Conservation (phyloP, 2,329 filamentous ascomycete genomes). For the Botrytis sinoallii region DNA sequence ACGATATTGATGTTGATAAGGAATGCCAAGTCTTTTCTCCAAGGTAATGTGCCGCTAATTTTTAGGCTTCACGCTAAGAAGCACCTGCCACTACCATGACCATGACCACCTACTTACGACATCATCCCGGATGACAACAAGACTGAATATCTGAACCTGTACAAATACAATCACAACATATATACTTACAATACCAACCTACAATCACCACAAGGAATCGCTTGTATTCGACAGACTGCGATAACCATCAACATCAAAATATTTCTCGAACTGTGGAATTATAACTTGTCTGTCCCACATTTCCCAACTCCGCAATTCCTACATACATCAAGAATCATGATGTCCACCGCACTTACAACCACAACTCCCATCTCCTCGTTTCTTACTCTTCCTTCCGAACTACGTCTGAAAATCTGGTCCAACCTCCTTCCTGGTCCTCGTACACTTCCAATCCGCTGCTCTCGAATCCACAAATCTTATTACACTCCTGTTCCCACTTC, state of each 20-base stretch:
- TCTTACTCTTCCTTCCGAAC: conserved; percentile 17
- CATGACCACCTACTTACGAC: neutral
- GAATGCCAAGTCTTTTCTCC: neutral
- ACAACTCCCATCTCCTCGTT: conserved; percentile 10
- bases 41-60: neutral
- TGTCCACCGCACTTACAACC: conserved; percentile 2
- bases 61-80: neutral
- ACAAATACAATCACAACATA: neutral
- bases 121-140: conserved; percentile 9
- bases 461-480: conserved; percentile 15
- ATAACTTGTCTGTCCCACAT: neutral
- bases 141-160: neutral
- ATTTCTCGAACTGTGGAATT: neutral
- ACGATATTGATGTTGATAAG: neutral
- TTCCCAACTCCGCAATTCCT: neutral
- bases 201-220: neutral
- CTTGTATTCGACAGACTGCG: neutral
- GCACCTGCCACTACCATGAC: neutral
- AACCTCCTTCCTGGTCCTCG: conserved; percentile 14
- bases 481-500: conserved; percentile 7
- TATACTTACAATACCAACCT: neutral
- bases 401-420: conserved; percentile 21
- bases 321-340: neutral
- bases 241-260: neutral
- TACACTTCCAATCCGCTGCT: conserved; percentile 16